A percentile compares a stretch with the other conserved stretches of the same genome.
Evolutionary conservation across 2,329 filamentous ascomycete species (phyloP).

Genomic region (Hypoxylon sp.): DNA sequence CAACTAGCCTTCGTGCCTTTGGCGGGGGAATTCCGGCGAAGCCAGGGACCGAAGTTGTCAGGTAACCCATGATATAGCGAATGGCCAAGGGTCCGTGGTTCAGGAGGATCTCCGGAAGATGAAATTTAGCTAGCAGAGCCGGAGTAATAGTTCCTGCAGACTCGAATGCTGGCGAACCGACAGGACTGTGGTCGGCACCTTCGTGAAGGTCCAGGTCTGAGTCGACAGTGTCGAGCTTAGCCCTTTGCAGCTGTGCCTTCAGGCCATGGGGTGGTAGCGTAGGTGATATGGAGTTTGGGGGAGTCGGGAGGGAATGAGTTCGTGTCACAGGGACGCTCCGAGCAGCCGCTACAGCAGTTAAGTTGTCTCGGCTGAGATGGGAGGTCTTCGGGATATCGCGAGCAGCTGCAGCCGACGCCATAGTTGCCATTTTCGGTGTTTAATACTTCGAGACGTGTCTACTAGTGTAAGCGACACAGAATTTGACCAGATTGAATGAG

Average conservation of each 20-base stretch:
- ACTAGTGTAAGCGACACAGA: constrained; percentile 49
- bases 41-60: constrained; percentile 93
- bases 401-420: constrained; percentile 76
- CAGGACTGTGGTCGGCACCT: constrained; percentile 64
- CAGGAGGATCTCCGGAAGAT: constrained; percentile 91
- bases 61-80: constrained; percentile 93
- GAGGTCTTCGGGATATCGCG: constrained; percentile 76
- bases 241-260: constrained; percentile 75
- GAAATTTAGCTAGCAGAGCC: constrained; percentile 86
- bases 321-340: constrained; percentile 74
- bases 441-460: constrained; percentile 65
- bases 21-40: constrained; percentile 90
- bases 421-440: constrained; percentile 71
- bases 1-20: constrained; percentile 91
- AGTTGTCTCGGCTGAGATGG: constrained; percentile 74
- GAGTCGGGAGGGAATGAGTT: constrained; percentile 82
- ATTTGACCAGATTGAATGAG: constrained; percentile 50
- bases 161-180: constrained; percentile 71
- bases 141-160: constrained; percentile 87
- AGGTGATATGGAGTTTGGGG: constrained; percentile 95
- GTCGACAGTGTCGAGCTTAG: constrained; percentile 76
- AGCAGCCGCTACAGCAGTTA: constrained; percentile 77
- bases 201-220: constrained; percentile 91
- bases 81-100: constrained; percentile 93
- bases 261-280: constrained; percentile 85